Conservation (phyloP, 1,284 basidiomycete species). For the Inonotus obliquus region DNA sequence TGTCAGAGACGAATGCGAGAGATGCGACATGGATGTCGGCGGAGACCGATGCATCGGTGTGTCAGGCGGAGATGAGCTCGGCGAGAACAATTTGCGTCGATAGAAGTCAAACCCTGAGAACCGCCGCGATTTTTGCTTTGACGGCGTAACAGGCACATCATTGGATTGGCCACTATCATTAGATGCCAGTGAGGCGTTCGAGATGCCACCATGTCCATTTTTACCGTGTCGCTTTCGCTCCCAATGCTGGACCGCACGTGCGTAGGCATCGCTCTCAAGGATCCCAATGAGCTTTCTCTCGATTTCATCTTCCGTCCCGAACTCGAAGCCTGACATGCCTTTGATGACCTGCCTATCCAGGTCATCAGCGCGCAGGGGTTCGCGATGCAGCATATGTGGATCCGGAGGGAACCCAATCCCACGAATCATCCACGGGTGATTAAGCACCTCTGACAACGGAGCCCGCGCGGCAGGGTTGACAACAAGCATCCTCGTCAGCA, state of each 20-base stretch:
- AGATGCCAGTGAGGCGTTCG: constrained; percentile 64
- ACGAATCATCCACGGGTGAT: constrained; percentile 93
- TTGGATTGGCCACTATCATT: constrained; percentile 38
- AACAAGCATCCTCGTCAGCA: constrained; percentile 94
- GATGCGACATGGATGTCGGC: constrained; percentile 50
- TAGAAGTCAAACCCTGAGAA: constrained; percentile 98
- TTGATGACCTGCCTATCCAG: constrained; percentile 83
- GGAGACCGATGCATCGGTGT: constrained; percentile 42
- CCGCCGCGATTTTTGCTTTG: constrained; percentile 48
- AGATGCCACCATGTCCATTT: constrained; percentile 45
- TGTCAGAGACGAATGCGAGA: constrained; percentile 41
- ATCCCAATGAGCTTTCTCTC: constrained; percentile 70
- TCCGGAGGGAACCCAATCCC: constrained; percentile 81
- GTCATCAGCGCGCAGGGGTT: constrained; percentile 83
- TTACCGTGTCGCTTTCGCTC: constrained; percentile 60
- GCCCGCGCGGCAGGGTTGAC: constrained; percentile 88
- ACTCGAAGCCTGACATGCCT: constrained; percentile 96
- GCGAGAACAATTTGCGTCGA: constrained; percentile 82
- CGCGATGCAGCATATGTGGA: constrained; percentile 82
- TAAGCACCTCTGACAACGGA: constrained; percentile 80
- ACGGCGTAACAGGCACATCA: constrained; percentile 37
- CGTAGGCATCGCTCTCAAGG: constrained; percentile 77
- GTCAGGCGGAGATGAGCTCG: constrained; percentile 54
- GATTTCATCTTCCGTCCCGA: constrained; percentile 86
- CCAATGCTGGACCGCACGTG: constrained; percentile 71